Conservation (phyloP, 192 early-diverging fungal genomes). For the Paraglomus brasilianum region DNA sequence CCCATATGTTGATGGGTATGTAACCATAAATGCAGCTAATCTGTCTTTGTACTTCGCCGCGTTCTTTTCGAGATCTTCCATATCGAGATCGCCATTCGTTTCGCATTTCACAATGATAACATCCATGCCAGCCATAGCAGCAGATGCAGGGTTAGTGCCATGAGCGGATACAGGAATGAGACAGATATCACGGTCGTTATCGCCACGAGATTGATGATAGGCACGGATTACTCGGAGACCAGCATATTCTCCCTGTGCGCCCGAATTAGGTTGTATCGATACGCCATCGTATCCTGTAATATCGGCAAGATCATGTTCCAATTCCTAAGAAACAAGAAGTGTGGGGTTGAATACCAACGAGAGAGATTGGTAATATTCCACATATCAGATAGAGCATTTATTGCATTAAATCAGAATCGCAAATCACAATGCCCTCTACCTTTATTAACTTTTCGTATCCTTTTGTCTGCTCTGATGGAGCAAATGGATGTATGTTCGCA, state of each 20-base stretch:
- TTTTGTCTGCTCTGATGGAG: slow-evolving; percentile 88
- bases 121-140: slow-evolving; percentile 94
- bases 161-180: slow-evolving; percentile 98
- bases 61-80: slow-evolving; percentile 85
- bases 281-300: slow-evolving; percentile 94
- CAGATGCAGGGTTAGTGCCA: slow-evolving; percentile 98
- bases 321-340: slow-evolving; percentile 49
- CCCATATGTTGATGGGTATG: slow-evolving; percentile 98
- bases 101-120: slow-evolving; percentile 94
- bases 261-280: slow-evolving; percentile 97
- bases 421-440: slow-evolving; percentile 14
- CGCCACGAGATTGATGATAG: slow-evolving; percentile 84
- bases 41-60: slow-evolving; percentile 82
- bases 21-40: slow-evolving; percentile 97
- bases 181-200: slow-evolving; percentile 86
- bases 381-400: not conserved
- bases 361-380: not conserved
- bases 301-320: slow-evolving; percentile 83
- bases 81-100: slow-evolving; percentile 88
- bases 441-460: slow-evolving; percentile 88
- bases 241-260: slow-evolving; percentile 99
- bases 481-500: slow-evolving; percentile 94
- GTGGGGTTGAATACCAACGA: not conserved
- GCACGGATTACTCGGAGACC: slow-evolving; percentile 93
- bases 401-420: not conserved